A percentile compares a stretch with the other conserved stretches of the same genome.
Evolutionary conservation across 2,329 filamentous ascomycete genomes (phyloP).

Genomic region (Aspergillus nomiae): DNA sequence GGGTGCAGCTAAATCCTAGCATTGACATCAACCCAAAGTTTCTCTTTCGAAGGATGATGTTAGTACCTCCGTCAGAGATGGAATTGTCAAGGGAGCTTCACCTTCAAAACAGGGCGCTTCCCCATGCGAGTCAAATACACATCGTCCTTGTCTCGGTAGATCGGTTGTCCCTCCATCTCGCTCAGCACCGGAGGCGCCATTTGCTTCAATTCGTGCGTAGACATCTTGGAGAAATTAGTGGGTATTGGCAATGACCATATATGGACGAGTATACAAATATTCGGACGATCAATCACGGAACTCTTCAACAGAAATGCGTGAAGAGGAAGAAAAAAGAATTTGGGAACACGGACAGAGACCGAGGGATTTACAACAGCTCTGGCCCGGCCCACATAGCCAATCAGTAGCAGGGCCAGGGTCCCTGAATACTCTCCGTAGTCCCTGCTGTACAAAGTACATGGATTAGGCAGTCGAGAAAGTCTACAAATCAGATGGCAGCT

Average conservation of each 20-base stretch:
- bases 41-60: conserved; percentile 25
- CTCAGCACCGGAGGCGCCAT: conserved; percentile 9
- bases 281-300: too few relatives aligned
- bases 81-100: background rate
- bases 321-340: background rate
- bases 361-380: background rate
- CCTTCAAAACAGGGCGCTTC: conserved; percentile 53
- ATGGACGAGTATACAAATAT: background rate
- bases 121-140: conserved; percentile 54
- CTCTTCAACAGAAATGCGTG: background rate
- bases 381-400: too few relatives aligned
- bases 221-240: background rate
- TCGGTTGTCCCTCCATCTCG: conserved; percentile 15
- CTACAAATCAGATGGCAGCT: background rate
- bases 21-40: conserved; percentile 46
- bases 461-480: background rate
- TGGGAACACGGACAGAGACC: background rate
- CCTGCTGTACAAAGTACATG: background rate
- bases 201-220: conserved; percentile 12
- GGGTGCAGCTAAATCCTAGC: conserved; percentile 43
- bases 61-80: background rate
- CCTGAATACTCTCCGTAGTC: background rate
- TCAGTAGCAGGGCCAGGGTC: background rate
- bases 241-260: background rate
- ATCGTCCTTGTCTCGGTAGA: conserved; percentile 37